Evolutionary conservation across 768 basidiomycete species (phyloP), one percentile per base, ranked within the genome.

Genomic region (Boletus vermiculosoides): DNA sequence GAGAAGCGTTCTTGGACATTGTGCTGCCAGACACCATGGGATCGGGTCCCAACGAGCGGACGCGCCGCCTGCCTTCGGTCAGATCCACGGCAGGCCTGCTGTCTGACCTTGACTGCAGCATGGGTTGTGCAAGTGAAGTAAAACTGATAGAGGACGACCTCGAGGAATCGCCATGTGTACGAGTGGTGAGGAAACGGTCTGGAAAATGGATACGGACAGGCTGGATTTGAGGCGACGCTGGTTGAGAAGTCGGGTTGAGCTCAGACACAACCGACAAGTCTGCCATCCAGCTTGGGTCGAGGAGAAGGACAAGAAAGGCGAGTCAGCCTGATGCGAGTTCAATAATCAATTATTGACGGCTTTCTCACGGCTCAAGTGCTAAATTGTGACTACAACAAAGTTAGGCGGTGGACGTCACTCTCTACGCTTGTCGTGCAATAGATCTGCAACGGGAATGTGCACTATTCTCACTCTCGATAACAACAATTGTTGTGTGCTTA

Each of bases 141-240:
- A 65, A 56, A 52, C 60, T 68, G 47, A 65, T 34, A 10, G 70
- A 71, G 30, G 72, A 74, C 34, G 71, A 74, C 67, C 62, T 64
- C 45, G 71, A 72, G 30, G 72, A 72, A 52, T 60, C 57, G 16
- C 63, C 68, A 56, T 60, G 62, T 56, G 56, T 54, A n/a, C 56
- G 62, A n/a, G 64, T 22, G 18, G 62, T 45, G 49, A 70, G 65
- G 50, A 72, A 72, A 22, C 61, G 65, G 61, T 69, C 63, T 1
- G 76, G 71, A 45, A 79, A 72, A 15, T 62, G 74, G 52, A 75
- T 71, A 47, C 66, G 76, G 52, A 71, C 60, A 39, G 59, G 33
- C 10, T 54, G 54, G 12, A 61, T 25, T 52, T 58, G 60, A 37
- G 63, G 39, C 47, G 63, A 37, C 20, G 40, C 50, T 45, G 62